These are phyloP conservation scores for Colletotrichum aenigma DNA, from an alignment of 2,329 filamentous ascomycete species.

Conservation along the genomic window DNA sequence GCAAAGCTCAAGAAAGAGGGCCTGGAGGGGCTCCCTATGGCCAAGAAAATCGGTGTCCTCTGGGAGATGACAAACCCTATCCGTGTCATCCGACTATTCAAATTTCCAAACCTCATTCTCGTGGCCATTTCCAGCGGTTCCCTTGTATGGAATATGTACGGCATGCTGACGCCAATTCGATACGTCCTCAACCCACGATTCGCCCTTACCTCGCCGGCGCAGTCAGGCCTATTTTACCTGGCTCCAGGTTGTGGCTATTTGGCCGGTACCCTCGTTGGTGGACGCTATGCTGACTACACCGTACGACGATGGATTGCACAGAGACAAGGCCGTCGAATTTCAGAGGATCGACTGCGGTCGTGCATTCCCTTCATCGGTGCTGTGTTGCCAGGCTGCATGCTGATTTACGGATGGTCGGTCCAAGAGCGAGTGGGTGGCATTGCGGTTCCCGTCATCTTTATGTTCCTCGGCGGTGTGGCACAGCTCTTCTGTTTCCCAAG, in stretches of 20 bases:
- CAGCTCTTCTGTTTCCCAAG: conserved; percentile 74
- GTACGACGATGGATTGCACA: conserved; percentile 65
- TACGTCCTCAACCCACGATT: conserved; percentile 76
- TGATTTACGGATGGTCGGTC: conserved; percentile 68
- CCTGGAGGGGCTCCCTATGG: conserved; percentile 53
- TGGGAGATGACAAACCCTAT: conserved; percentile 66
- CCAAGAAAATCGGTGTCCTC: conserved; percentile 42
- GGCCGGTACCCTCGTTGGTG: conserved; percentile 69
- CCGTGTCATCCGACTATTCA: conserved; percentile 65
- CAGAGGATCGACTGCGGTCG: conserved; percentile 72
- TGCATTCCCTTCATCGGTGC: conserved; percentile 63
- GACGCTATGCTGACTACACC: conserved; percentile 68
- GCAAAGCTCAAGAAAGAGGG: conserved; percentile 66
- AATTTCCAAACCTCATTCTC: conserved; percentile 68
- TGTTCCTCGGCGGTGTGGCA: conserved; percentile 72
- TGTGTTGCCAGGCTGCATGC: conserved; percentile 66
- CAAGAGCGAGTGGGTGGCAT: conserved; percentile 31
- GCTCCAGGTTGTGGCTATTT: conserved; percentile 72
- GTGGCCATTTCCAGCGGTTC: conserved; percentile 61
- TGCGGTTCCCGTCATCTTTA: conserved; percentile 63
- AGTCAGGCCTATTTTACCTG: conserved; percentile 72
- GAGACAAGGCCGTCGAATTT: conserved; percentile 59
- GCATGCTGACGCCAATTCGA: conserved; percentile 69
- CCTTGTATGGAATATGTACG: conserved; percentile 76
- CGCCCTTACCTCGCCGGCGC: conserved; percentile 64